Conservation (phyloP, 2,329 filamentous ascomycete species). For the Pseudogymnoascus sp. region DNA sequence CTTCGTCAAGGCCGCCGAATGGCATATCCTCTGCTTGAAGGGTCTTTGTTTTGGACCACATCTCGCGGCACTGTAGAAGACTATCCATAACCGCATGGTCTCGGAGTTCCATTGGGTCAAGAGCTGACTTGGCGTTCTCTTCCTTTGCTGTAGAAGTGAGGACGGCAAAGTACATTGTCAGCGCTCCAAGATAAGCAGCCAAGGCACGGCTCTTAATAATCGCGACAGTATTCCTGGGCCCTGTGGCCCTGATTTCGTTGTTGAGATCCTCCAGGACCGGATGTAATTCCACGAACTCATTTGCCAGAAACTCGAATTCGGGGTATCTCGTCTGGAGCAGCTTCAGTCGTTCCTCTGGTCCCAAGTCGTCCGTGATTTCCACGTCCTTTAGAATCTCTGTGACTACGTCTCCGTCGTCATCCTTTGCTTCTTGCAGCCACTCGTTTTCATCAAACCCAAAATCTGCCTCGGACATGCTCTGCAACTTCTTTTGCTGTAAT, state of each 20-base stretch:
- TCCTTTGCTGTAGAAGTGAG: slow-evolving; percentile 73
- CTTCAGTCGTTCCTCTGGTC: slow-evolving; percentile 64
- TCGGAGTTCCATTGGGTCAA: slow-evolving; percentile 72
- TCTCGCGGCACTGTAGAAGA: slow-evolving; percentile 68
- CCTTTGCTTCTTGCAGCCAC: slow-evolving; percentile 60
- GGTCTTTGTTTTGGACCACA: slow-evolving; percentile 71
- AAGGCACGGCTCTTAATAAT: slow-evolving; percentile 72
- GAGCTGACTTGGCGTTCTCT: slow-evolving; percentile 44
- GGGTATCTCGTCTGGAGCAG: slow-evolving; percentile 79
- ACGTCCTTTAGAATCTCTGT: slow-evolving; percentile 82
- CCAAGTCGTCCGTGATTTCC: slow-evolving; percentile 75
- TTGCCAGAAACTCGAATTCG: slow-evolving; percentile 80
- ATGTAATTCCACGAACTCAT: slow-evolving; percentile 51
- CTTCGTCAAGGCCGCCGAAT: slow-evolving; percentile 28
- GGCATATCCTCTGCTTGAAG: slow-evolving; percentile 40
- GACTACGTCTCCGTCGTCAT: slow-evolving; percentile 53
- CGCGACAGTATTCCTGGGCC: slow-evolving; percentile 33
- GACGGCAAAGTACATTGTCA: slow-evolving; percentile 92
- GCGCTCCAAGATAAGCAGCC: slow-evolving; percentile 75
- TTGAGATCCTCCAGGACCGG: slow-evolving; percentile 55
- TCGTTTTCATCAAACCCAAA: slow-evolving; percentile 89
- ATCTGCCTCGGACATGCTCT: slow-evolving; percentile 83
- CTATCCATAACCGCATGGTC: slow-evolving; percentile 89
- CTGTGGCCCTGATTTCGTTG: slow-evolving; percentile 32
- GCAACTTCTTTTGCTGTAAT: slow-evolving; percentile 83